Percentiles rank a stretch among this genome's conserved stretches.
These are phyloP conservation scores for Aspergillus sp. DNA, from an alignment of 2,329 filamentous ascomycete genomes.

Conservation along the genomic window DNA sequence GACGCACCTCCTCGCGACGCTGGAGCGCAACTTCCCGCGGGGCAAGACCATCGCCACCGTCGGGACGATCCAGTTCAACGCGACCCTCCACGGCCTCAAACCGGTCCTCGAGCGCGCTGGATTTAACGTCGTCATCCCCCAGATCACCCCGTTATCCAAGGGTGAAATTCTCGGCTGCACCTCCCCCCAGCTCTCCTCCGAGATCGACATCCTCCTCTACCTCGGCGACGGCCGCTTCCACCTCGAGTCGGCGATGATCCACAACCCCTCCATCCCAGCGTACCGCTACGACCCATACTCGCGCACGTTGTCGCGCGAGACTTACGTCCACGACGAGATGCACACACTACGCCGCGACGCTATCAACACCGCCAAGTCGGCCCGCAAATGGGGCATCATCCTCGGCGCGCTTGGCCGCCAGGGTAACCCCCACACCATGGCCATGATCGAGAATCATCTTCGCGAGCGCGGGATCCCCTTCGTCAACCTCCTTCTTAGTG, in stretches of 20 bases:
- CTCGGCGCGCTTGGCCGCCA: slow-evolving; percentile 88
- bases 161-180: slow-evolving; percentile 98
- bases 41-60: slow-evolving; percentile 90
- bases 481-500: slow-evolving; percentile 81
- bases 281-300: slow-evolving; percentile 98
- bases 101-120: slow-evolving; percentile 76
- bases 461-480: slow-evolving; percentile 70
- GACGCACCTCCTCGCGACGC: slow-evolving; percentile 76
- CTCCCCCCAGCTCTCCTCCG: slow-evolving; percentile 67
- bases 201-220: slow-evolving; percentile 78
- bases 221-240: slow-evolving; percentile 93
- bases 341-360: slow-evolving; percentile 74
- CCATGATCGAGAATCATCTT: slow-evolving; percentile 76
- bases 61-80: slow-evolving; percentile 98
- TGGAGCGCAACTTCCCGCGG: slow-evolving; percentile 81
- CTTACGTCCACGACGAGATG: slow-evolving; percentile 89
- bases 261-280: slow-evolving; percentile 85
- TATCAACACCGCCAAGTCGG: slow-evolving; percentile 70
- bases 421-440: slow-evolving; percentile 91
- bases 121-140: slow-evolving; percentile 81
- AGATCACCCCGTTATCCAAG: slow-evolving; percentile 88
- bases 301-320: slow-evolving; percentile 83
- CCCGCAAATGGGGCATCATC: slow-evolving; percentile 91
- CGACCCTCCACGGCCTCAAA: slow-evolving; percentile 84
- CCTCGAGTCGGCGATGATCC: slow-evolving; percentile 98